A percentile compares a stretch with the other conserved stretches of the same genome.
Evolutionary conservation across 169 alveolate genomes (phyloP).

Genomic region (Plasmodium inui): DNA sequence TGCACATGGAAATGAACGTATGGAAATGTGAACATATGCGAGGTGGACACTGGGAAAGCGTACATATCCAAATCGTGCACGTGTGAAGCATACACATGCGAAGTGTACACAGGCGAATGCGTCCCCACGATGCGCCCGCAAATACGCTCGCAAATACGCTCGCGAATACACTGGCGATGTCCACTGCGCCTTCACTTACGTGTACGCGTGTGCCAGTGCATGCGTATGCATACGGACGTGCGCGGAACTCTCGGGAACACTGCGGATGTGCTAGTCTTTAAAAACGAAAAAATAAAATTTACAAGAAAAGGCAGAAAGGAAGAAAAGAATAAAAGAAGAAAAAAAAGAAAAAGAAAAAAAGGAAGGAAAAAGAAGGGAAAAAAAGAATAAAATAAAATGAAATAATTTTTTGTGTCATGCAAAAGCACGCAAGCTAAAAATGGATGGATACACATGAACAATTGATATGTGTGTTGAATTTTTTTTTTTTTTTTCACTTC

Average conservation of each 20-base stretch:
- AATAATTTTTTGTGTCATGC: background rate
- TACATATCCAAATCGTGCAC: background rate
- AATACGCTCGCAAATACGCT: background rate
- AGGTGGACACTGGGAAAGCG: no score
- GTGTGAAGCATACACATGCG: background rate
- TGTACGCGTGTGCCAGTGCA: background rate
- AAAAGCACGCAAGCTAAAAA: background rate
- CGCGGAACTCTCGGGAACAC: background rate
- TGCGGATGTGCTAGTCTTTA: conserved; percentile 1
- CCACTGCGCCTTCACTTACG: background rate
- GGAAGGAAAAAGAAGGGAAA: background rate
- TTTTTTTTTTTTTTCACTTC: background rate
- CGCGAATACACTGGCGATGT: background rate
- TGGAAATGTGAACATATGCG: no score
- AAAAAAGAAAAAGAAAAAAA: background rate
- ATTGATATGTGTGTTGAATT: background rate
- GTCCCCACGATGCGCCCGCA: background rate
- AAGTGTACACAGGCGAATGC: background rate
- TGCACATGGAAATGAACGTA: background rate
- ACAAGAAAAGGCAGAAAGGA: background rate
- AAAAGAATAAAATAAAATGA: background rate
- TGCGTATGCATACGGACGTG: conserved; percentile 6
- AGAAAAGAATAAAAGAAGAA: background rate
- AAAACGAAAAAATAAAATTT: conserved; percentile 3
- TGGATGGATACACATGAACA: background rate